These are phyloP conservation scores for Ogataea degrootiae DNA, from an alignment of 805 yeast genomes.

Conservation along the genomic window DNA sequence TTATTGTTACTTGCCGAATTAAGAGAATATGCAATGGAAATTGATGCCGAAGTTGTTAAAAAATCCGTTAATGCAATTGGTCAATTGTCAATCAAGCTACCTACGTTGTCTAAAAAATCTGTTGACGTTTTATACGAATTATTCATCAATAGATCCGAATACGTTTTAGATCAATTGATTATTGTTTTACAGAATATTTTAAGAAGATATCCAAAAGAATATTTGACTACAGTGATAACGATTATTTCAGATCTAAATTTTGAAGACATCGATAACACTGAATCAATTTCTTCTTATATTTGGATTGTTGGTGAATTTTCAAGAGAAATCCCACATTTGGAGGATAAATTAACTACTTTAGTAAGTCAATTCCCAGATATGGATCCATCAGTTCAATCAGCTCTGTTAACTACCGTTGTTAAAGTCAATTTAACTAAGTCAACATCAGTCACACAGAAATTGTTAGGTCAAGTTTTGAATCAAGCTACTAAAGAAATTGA, in stretches of 20 bases:
- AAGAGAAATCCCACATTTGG: slow-evolving; percentile 49
- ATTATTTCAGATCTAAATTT: slow-evolving; percentile 42
- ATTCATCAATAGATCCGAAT: slow-evolving; percentile 58
- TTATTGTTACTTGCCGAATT: slow-evolving; percentile 60
- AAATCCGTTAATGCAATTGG: slow-evolving; percentile 65
- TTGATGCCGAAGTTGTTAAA: slow-evolving; percentile 72
- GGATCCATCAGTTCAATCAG: slow-evolving; percentile 57
- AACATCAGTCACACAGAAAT: slow-evolving; percentile 30
- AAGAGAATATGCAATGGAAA: slow-evolving; percentile 78
- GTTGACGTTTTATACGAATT: slow-evolving; percentile 57
- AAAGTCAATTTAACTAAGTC: slow-evolving; percentile 41
- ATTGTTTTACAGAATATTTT: slow-evolving; percentile 60
- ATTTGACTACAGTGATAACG: slow-evolving; percentile 49
- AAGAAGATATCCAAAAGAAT: slow-evolving; percentile 57
- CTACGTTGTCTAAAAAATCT: slow-evolving; percentile 49
- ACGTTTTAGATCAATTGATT: slow-evolving; percentile 55
- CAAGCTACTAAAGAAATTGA: slow-evolving; percentile 61
- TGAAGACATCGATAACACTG: slow-evolving; percentile 44
- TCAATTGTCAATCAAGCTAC: slow-evolving; percentile 63
- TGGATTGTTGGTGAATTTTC: slow-evolving; percentile 75
- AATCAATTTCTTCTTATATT: slow-evolving; percentile 54
- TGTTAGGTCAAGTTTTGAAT: slow-evolving; percentile 56
- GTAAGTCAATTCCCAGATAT: slow-evolving; percentile 52
- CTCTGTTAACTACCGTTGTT: slow-evolving; percentile 57
- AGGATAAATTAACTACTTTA: slow-evolving; percentile 39